Evolutionary conservation across 768 basidiomycete genomes (phyloP).

Genomic region (Pleurotus giganteus): DNA sequence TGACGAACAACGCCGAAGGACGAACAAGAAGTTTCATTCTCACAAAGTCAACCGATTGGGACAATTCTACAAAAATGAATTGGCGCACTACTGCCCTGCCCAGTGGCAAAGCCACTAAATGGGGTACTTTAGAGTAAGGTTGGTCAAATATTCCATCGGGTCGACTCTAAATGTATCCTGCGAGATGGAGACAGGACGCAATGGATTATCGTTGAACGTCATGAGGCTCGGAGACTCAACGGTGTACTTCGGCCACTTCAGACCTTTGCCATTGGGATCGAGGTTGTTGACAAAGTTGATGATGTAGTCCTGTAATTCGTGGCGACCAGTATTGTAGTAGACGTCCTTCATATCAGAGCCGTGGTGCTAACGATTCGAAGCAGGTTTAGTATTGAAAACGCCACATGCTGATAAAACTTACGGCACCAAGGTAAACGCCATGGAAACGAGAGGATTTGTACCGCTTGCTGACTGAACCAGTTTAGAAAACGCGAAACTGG

Average conservation of each 20-base stretch:
- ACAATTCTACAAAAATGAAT: too few species aligned
- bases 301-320: slow-evolving; percentile 24
- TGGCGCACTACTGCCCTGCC: too few species aligned
- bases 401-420: neutral
- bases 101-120: neutral
- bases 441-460: neutral
- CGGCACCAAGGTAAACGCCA: neutral
- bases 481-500: neutral
- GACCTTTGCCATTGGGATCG: slow-evolving; percentile 10
- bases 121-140: slow-evolving; percentile 1
- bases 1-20: too few species aligned
- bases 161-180: slow-evolving; percentile 6
- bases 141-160: neutral
- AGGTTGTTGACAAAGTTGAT: slow-evolving; percentile 7
- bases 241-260: slow-evolving; percentile 32
- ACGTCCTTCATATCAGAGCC: neutral
- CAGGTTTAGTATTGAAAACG: neutral
- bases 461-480: slow-evolving; percentile 4
- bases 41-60: too few species aligned
- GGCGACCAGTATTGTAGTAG: too few species aligned
- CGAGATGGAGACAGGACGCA: neutral
- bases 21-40: too few species aligned
- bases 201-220: slow-evolving; percentile 5
- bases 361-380: neutral
- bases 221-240: slow-evolving; percentile 3